Conservation (phyloP, 2,329 filamentous ascomycete species). For the Cladophialophora carrionii region DNA sequence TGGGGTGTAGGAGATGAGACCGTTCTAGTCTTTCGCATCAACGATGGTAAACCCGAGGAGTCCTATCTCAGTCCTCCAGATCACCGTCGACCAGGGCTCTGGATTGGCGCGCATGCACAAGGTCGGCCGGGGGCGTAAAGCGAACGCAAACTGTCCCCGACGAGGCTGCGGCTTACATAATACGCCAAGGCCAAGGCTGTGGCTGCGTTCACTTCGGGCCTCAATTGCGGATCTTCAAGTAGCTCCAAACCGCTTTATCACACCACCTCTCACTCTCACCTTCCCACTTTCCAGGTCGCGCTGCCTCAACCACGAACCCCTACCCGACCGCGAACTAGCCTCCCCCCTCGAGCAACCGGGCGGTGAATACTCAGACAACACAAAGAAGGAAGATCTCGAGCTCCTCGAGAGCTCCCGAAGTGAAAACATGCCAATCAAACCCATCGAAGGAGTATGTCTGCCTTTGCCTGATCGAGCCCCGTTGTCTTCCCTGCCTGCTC, state of each 20-base stretch:
- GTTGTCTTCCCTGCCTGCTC: neutral
- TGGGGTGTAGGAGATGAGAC: neutral
- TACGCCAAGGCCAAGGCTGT: constrained; percentile 9
- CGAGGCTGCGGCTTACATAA: constrained; percentile 18
- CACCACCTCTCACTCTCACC: constrained; percentile 9
- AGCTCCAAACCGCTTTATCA: constrained; percentile 25
- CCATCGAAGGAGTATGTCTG: constrained; percentile 54
- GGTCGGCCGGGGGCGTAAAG: neutral
- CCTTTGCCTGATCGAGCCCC: neutral
- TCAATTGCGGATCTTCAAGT: constrained; percentile 27
- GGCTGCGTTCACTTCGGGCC: constrained; percentile 4
- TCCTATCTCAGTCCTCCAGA: neutral
- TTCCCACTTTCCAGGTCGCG: constrained; percentile 3
- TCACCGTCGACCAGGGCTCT: neutral
- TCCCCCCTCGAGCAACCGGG: neutral
- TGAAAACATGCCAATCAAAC: constrained; percentile 50
- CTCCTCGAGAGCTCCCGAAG: constrained; percentile 29
- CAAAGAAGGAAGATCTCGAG: constrained; percentile 28
- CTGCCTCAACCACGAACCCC: neutral
- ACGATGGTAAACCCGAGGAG: neutral
- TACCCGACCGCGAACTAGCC: neutral
- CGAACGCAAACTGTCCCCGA: constrained; percentile 6
- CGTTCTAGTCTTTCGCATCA: neutral
- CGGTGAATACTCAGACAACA: neutral
- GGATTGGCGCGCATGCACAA: neutral